Evolutionary conservation across 1,139 yeast species (phyloP).

Genomic region (Meyerozyma smithsonii): DNA sequence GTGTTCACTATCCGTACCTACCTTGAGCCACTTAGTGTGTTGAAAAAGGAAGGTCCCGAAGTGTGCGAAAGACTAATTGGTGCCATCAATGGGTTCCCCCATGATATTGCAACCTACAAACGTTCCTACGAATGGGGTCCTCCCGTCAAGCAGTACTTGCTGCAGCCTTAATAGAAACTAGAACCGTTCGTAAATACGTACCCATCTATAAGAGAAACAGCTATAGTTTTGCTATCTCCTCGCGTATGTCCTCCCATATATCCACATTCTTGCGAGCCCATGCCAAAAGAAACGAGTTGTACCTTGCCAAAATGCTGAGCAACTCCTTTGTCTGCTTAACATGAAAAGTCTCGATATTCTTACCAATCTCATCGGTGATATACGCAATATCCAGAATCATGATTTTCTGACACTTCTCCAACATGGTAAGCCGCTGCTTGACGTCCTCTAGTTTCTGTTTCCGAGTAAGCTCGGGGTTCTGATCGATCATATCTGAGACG

Average conservation of each 20-base stretch:
- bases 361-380: conserved; percentile 47
- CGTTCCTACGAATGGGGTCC: conserved; percentile 39
- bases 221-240: conserved; percentile 29
- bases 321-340: conserved; percentile 43
- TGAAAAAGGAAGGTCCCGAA: conserved; percentile 50
- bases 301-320: conserved; percentile 42
- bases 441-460: conserved; percentile 51
- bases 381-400: conserved; percentile 52
- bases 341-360: conserved; percentile 49
- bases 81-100: conserved; percentile 36
- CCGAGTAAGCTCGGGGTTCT: conserved; percentile 63
- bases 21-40: conserved; percentile 50
- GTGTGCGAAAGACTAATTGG: conserved; percentile 36
- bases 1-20: conserved; percentile 64
- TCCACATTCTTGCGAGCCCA: conserved; percentile 73
- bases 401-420: conserved; percentile 54
- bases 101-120: conserved; percentile 35
- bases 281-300: conserved; percentile 53
- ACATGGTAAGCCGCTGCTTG: conserved; percentile 46
- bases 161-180: neutral
- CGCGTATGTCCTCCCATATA: conserved; percentile 66
- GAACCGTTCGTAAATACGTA: neutral
- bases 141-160: conserved; percentile 28
- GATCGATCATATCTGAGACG: conserved; percentile 64
- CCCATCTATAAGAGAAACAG: neutral